A percentile compares a stretch with the other conserved stretches of the same genome.
Conservation (phyloP, 768 basidiomycete species). For the Termitomyces sp. region DNA sequence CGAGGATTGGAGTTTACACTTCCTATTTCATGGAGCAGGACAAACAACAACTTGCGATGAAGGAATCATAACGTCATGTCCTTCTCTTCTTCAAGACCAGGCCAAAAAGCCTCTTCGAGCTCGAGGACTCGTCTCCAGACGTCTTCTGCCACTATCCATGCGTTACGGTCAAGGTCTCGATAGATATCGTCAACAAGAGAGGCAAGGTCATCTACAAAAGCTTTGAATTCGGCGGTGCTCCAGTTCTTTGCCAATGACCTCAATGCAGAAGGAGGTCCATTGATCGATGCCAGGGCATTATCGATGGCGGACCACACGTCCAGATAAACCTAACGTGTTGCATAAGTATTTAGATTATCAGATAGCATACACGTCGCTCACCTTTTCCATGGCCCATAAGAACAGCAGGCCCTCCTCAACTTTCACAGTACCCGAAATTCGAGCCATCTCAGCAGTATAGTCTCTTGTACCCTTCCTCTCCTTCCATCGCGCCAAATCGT, state of each 20-base stretch:
- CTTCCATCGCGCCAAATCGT: conserved; percentile 48
- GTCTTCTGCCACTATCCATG: conserved; percentile 41
- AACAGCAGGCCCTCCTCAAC: conserved; percentile 68
- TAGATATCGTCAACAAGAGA: conserved; percentile 44
- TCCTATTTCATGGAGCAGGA: background rate
- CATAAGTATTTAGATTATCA: background rate
- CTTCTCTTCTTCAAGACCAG: conserved; percentile 13
- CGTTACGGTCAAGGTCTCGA: conserved; percentile 33
- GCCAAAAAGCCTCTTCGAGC: conserved; percentile 41
- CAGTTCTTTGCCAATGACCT: conserved; percentile 59
- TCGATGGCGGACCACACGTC: conserved; percentile 63
- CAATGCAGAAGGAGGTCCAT: conserved; percentile 30
- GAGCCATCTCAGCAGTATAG: conserved; percentile 72
- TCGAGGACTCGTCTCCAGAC: conserved; percentile 61
- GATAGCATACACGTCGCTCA: conserved; percentile 20
- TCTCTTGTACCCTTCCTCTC: conserved; percentile 63
- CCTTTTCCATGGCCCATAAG: conserved; percentile 81
- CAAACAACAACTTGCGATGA: no score
- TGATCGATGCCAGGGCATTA: conserved; percentile 12
- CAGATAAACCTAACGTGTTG: conserved; percentile 57
- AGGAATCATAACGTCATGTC: background rate
- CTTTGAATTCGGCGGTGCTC: conserved; percentile 52
- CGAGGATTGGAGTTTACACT: no score
- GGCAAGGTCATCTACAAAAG: conserved; percentile 51
- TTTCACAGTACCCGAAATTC: conserved; percentile 41